Percentiles rank a stretch among this genome's conserved stretches.
These are phyloP conservation scores for Circinella minor DNA, from an alignment of 371 early-diverging fungal genomes.

Conservation along the genomic window DNA sequence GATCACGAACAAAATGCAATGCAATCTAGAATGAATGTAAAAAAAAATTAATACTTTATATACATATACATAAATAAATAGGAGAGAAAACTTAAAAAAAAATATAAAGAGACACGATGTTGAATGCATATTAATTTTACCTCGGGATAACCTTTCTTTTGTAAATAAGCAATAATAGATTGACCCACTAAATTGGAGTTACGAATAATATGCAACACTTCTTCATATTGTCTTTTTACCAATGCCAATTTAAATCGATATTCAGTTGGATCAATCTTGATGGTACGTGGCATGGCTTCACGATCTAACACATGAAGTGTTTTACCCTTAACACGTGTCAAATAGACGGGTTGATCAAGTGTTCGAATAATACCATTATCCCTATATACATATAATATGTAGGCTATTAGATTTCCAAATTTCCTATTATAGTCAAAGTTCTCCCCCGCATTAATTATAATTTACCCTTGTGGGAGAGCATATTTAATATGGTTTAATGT, in stretches of 20 bases:
- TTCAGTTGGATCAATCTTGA: constrained; percentile 96
- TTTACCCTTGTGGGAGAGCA: constrained; percentile 87
- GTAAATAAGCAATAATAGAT: constrained; percentile 96
- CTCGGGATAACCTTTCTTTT: constrained; percentile 97
- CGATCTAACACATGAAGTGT: constrained; percentile 88
- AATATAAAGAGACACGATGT: too few species aligned
- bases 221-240: constrained; percentile 85
- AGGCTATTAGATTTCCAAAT: too few species aligned
- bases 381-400: constrained; percentile 31
- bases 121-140: constrained; percentile 22
- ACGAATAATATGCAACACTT: constrained; percentile 92
- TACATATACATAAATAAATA: background rate
- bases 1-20: constrained; percentile 96
- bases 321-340: constrained; percentile 86
- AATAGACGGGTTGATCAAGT: constrained; percentile 91
- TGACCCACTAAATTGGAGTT: constrained; percentile 97
- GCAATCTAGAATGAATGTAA: constrained; percentile 68
- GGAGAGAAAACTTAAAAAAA: too few species aligned
- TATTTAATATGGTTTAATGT: constrained; percentile 99
- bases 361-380: constrained; percentile 97
- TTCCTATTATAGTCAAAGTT: too few species aligned
- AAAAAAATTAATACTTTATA: background rate
- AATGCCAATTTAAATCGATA: constrained; percentile 97
- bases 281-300: constrained; percentile 81
- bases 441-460: background rate